Evolutionary conservation across 164 flowering plant species (phyloP).

Genomic region (Amborella trichopoda): DNA sequence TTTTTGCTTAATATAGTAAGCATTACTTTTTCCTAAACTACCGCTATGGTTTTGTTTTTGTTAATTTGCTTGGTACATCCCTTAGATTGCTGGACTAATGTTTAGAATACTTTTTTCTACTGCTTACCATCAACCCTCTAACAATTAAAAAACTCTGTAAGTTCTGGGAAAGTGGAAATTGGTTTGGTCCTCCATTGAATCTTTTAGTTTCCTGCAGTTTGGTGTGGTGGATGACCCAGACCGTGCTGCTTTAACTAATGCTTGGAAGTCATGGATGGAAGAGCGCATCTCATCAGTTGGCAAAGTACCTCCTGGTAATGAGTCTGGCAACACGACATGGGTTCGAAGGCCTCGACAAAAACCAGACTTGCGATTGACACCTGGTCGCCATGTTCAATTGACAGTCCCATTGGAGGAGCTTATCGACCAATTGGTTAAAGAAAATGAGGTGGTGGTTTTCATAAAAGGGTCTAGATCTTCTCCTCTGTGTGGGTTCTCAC

Average conservation of each 20-base stretch:
- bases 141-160: neutral
- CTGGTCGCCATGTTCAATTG: constrained; percentile 75
- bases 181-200: neutral
- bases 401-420: constrained; percentile 79
- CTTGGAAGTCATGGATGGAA: constrained; percentile 99
- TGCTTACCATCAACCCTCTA: neutral
- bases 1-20: too few species aligned
- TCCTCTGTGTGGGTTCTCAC: constrained; percentile 92
- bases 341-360: constrained; percentile 44
- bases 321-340: constrained; percentile 83
- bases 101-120: neutral
- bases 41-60: neutral
- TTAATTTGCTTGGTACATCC: neutral
- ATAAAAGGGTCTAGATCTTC: constrained; percentile 93
- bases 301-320: constrained; percentile 89
- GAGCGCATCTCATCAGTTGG: constrained; percentile 71
- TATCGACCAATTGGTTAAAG: constrained; percentile 74
- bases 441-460: constrained; percentile 87
- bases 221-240: constrained; percentile 69
- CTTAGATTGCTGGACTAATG: neutral
- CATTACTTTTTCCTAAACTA: neutral
- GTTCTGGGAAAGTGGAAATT: neutral
- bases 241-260: constrained; percentile 56
- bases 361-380: constrained; percentile 79
- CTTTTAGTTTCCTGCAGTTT: constrained; percentile 29